Percentiles rank a stretch among this genome's conserved stretches.
Evolutionary conservation across 1,284 basidiomycete species (phyloP).

Genomic region (Tilletia indica): DNA sequence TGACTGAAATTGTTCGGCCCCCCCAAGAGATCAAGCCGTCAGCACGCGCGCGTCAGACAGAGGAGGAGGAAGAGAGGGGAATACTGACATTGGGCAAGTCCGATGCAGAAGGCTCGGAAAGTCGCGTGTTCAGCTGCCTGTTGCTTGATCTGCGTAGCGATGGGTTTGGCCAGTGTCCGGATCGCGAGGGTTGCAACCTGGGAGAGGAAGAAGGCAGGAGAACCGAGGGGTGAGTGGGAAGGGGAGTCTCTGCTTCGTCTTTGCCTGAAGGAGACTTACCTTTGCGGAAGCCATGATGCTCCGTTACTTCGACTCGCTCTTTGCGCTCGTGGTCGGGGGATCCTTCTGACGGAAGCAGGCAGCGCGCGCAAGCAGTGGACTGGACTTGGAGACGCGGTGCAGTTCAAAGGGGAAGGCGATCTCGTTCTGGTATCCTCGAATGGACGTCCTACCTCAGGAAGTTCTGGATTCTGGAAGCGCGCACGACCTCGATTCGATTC

Average conservation of each 20-base stretch:
- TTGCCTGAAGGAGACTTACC: not conserved
- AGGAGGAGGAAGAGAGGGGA: not conserved
- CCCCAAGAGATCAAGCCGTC: not conserved
- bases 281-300: not conserved
- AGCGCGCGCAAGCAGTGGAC: too few relatives aligned
- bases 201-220: too few relatives aligned
- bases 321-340: too few relatives aligned
- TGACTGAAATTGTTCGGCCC: conserved; percentile 9
- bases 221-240: too few relatives aligned
- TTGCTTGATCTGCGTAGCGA: conserved; percentile 50
- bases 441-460: too few relatives aligned
- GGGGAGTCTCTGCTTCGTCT: not conserved
- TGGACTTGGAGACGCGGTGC: too few relatives aligned
- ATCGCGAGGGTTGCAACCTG: conserved; percentile 49
- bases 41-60: not conserved
- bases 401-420: too few relatives aligned
- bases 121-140: conserved; percentile 50
- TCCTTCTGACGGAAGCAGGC: too few relatives aligned
- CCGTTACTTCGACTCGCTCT: too few relatives aligned
- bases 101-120: conserved; percentile 37
- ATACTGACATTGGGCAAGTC: not conserved
- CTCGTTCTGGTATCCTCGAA: too few relatives aligned
- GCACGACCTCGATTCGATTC: too few relatives aligned
- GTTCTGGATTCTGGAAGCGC: too few relatives aligned
- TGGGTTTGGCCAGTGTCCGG: conserved; percentile 53